Base-by-base conservation (phyloP, 768 basidiomycete genomes). In the Calocybe cyanea region DNA sequence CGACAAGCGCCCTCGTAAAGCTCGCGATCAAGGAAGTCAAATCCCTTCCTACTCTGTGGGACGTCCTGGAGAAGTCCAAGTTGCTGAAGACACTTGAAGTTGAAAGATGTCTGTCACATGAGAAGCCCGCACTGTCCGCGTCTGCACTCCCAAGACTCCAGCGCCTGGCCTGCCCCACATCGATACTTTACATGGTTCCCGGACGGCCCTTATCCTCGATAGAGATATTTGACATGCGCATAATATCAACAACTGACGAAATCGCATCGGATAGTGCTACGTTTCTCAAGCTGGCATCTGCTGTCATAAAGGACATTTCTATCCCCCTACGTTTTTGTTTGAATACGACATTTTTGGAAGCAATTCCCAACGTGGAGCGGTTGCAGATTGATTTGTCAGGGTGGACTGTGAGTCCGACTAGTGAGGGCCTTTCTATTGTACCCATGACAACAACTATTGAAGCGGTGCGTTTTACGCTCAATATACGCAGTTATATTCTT, bases 61-160 rank as follows among this genome's bases (percentile, higher is more conserved):
- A 48, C 10, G 42, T 35, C 11, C 33, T 54, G 4, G 20, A 51
- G 3, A 10, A 33, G 15, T 41, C 46, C 4, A 24, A 28, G 37
- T 24, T 15, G n/a, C 45, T 57, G 11, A 38, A 36, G 18, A 37
- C 30, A 17, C 39, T 57, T 8, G 19, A 10, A 3, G 39, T 49
- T 28, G 2, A 15, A 2, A 13, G 1, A 5, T n/a, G 21, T 2
- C 5, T 10, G 2, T 10, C 18, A 6, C 11, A 13, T 10, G 28
- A 5, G 13, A 6, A 25, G 18, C 14, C 17, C 39, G 15, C 28
- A 23, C 39, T 52, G 24, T 17, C 40, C 10, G 11, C 45, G 5
- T 45, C 52, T 5, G 51, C 43, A 15, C 25, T 53, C 19, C 48
- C 50, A 13, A 48, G 40, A 2, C 49, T 56, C 15, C 34, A 25